phyloP scores from a whole-genome alignment of 1,284 basidiomycete genomes.

The Leccinum ponderosum region DNA sequence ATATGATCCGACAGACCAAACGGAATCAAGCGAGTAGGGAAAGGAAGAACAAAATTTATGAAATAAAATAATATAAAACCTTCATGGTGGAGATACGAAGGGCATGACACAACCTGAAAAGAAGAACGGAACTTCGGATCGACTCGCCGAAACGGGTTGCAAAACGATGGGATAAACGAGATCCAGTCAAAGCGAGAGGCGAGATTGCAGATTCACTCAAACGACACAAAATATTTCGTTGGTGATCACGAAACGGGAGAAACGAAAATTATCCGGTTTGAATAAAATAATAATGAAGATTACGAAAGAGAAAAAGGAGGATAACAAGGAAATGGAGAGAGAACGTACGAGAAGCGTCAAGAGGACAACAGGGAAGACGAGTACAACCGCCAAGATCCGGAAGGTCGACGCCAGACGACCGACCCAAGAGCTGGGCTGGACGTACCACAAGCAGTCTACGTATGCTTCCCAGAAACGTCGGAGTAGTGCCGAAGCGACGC shows the following conservation, averaged over 20 bases:
- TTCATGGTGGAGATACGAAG: slow-evolving; percentile 18
- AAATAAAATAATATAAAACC: not conserved
- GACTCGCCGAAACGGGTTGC: slow-evolving; percentile 2
- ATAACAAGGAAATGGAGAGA: not conserved
- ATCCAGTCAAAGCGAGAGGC: not conserved
- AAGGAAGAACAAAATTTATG: not conserved
- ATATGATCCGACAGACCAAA: slow-evolving; percentile 1
- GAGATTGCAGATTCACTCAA: not conserved
- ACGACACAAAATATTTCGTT: not conserved
- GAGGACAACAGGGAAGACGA: slow-evolving; percentile 64
- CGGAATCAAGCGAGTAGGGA: slow-evolving; percentile 5
- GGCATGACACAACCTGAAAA: not conserved
- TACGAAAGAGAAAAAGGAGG: slow-evolving; percentile 13
- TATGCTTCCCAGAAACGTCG: slow-evolving; percentile 55
- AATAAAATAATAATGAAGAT: slow-evolving; percentile 3
- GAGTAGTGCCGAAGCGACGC: slow-evolving; percentile 7
- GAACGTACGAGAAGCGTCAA: slow-evolving; percentile 62
- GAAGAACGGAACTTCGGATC: slow-evolving; percentile 9
- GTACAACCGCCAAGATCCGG: slow-evolving; percentile 61
- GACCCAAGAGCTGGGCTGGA: slow-evolving; percentile 64
- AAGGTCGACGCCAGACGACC: slow-evolving; percentile 62
- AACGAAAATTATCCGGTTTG: slow-evolving; percentile 8
- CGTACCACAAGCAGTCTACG: slow-evolving; percentile 60
- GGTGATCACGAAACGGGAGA: not conserved
- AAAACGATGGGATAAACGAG: not conserved